Evolutionary conservation across 345 rosid species (phyloP).

Genomic region (Moringa oleifera): DNA sequence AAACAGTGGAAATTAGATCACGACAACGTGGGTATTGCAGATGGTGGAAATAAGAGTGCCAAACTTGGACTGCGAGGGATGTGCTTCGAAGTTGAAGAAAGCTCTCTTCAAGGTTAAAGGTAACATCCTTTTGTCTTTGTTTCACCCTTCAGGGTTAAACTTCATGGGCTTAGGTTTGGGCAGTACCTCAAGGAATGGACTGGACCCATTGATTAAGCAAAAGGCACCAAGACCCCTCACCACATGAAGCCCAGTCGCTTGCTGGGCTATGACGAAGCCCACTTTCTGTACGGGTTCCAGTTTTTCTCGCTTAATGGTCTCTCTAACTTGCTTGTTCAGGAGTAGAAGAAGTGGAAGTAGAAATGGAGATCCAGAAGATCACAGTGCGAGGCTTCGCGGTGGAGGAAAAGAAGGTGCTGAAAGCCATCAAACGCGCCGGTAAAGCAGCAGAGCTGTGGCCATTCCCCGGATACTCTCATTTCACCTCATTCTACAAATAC

Average conservation of each 20-base stretch:
- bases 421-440: slow-evolving; percentile 63
- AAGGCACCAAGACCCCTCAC: neutral
- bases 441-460: slow-evolving; percentile 97
- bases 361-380: slow-evolving; percentile 79
- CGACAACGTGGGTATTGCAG: slow-evolving; percentile 20
- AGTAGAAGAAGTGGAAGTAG: slow-evolving; percentile 81
- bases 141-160: no score
- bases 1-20: neutral
- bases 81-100: slow-evolving; percentile 84
- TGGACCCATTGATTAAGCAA: neutral
- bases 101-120: slow-evolving; percentile 90
- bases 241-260: no score
- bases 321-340: slow-evolving; percentile 26
- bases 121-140: slow-evolving; percentile 9
- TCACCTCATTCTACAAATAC: slow-evolving; percentile 75
- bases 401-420: slow-evolving; percentile 68
- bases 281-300: no score
- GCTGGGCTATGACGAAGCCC: no score
- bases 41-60: slow-evolving; percentile 89
- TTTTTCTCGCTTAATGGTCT: no score
- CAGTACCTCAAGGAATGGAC: neutral
- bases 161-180: neutral
- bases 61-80: slow-evolving; percentile 85
- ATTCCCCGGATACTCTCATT: slow-evolving; percentile 65
- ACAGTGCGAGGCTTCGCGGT: slow-evolving; percentile 61